Evolutionary conservation across 2,329 filamentous ascomycete species (phyloP).

Genomic region (Fusarium duplospermum): DNA sequence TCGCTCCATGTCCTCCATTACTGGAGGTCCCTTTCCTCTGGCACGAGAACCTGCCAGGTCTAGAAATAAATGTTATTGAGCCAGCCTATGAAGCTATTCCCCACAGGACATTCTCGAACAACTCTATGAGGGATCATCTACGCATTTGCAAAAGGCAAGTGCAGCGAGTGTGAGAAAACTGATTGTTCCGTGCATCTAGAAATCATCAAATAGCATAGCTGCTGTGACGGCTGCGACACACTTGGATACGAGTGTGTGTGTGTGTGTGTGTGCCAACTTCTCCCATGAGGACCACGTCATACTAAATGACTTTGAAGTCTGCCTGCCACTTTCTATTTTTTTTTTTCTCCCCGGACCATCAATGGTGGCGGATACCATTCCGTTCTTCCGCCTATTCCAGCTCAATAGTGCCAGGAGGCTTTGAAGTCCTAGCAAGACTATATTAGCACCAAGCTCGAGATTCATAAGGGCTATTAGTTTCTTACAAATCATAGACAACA

Average conservation of each 20-base stretch:
- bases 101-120: background rate
- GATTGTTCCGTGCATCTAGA: background rate
- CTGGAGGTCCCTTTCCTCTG: background rate
- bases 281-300: background rate
- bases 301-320: background rate
- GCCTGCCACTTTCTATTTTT: background rate
- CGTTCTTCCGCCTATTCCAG: background rate
- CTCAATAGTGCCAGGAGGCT: background rate
- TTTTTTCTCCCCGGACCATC: background rate
- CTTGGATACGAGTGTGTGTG: background rate
- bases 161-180: background rate
- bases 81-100: background rate
- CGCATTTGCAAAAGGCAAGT: background rate
- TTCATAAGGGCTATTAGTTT: background rate
- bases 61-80: background rate
- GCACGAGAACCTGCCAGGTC: background rate
- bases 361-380: background rate
- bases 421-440: background rate
- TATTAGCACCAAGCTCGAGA: background rate
- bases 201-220: background rate
- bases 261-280: background rate
- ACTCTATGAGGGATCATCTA: background rate
- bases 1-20: background rate
- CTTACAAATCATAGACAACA: background rate
- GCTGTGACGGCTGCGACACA: background rate